Evolutionary conservation across 345 rosid species (phyloP), one percentile per base, ranked within the genome.

Genomic region (Hibiscus trionum): DNA sequence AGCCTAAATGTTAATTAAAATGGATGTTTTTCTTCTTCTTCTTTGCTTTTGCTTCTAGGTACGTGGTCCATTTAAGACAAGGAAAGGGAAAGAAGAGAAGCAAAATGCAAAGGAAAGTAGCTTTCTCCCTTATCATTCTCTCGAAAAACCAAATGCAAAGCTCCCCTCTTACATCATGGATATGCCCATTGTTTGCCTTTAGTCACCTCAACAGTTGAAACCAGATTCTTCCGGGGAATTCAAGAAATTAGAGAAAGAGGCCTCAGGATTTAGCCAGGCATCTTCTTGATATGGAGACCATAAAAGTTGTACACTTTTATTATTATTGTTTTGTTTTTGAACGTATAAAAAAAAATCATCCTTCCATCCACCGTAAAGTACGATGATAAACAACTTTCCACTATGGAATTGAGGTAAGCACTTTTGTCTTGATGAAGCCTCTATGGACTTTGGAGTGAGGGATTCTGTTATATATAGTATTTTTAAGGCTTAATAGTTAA

Each of bases 361-460:
- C 60, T 61, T 69, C 26, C 64, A 19, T 69, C 26, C 64, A 19
- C 24, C 76, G 74, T 50, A 84, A 81, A 81, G 88, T 79, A 75
- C 80, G 83, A 81, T 82, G 77, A 87, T 83, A 72, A 47, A 75
- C 75, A 73, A 82, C 87, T 83, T 85, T 82, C 59, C 59, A 77
- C 77, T 76, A 76, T 71, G 81, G 81, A 82, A 77, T 67, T 73
- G 83, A 72, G 69, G 77, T 60, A 72, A 77, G 65, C 79, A 71
- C 87, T 87, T 87, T 87, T 85, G 88, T 85, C 85, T 75, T 69
- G 73, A 49, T 73, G 79, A 87, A 87, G 88, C 73, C 80, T 83
- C n/a, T n/a, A n/a, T n/a, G n/a, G n/a, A n/a, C 84, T 83, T 77
- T 50, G 82, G 83, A 78, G 77, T 79, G 70, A 76, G 84, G 77